Evolutionary conservation across 208 protist genomes (phyloP), one percentile per base, ranked within the genome.

Genomic region (Crithidia bombi): DNA sequence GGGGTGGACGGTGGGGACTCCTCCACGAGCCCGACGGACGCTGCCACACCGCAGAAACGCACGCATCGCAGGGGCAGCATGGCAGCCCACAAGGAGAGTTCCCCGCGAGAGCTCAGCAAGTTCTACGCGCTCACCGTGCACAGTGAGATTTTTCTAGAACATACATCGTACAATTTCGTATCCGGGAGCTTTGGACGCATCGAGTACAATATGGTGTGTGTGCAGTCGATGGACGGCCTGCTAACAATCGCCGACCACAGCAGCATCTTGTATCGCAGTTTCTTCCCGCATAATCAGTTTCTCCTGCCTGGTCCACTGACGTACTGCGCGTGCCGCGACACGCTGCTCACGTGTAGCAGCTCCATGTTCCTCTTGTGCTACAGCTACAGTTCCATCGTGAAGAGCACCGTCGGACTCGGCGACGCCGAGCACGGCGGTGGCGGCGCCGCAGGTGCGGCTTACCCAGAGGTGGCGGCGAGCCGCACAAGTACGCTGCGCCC

Each of bases 191-290:
- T 97, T 78, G 93, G 92, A 12, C 75, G 73, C 26, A 67, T 77
- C 25, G 65, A 65, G 12, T 84, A 94, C 70, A 85, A 96, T 47
- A 82, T 92, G 70, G 63, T 96, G 19, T 97, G 93, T 50, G 90
- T 98, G 25, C 95, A 98, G 67, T 92, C 95, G 9, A 93, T 98
- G 83, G 91, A 97, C 73, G 95, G 95, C 19, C 74, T 85, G 30
- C 72, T 96, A 14, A 92, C 84, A 28, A 82, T 98, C 47, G 69
- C 95, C 15, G 91, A 97, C 52, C 91, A 94, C 70, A 89, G 92
- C 38, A 86, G 87, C 33, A 68, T 96, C 21, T 46, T 91, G 5
- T 94, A 92, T 54, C 64, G 71, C 30, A 81, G 87, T 30, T 86
- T 91, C 68, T 62, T 97, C 11, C 90, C 91, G 3, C 69, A 58